Percentiles rank a stretch among this genome's conserved stretches.
Evolutionary conservation across 2,329 filamentous ascomycete species (phyloP).

Genomic region (Diaporthe humulicola): DNA sequence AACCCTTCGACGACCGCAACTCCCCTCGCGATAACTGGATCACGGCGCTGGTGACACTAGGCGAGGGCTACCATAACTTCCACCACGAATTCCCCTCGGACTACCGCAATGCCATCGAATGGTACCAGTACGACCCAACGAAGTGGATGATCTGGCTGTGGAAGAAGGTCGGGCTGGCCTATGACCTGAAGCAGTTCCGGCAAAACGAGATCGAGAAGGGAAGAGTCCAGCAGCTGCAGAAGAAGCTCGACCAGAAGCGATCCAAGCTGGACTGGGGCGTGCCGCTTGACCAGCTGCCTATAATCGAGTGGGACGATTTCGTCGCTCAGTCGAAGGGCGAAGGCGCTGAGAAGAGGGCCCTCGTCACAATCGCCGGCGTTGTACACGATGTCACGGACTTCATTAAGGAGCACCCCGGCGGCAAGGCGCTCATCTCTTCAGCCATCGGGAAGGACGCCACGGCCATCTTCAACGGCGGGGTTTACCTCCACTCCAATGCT

Average conservation of each 20-base stretch:
- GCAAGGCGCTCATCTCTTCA: conserved; percentile 86
- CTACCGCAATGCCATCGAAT: conserved; percentile 92
- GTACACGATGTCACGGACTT: conserved; percentile 88
- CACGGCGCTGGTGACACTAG: conserved; percentile 86
- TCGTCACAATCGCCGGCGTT: conserved; percentile 84
- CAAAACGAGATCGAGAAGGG: conserved; percentile 94
- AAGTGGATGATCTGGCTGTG: conserved; percentile 90
- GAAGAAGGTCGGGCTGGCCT: conserved; percentile 88
- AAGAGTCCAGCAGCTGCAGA: conserved; percentile 87
- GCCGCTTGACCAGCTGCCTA: conserved; percentile 86
- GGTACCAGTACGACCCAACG: conserved; percentile 92
- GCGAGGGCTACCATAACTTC: conserved; percentile 93
- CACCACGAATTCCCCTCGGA: conserved; percentile 95
- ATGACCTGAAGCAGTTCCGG: conserved; percentile 91
- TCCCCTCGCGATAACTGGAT: conserved; percentile 89
- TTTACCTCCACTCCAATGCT: conserved; percentile 91
- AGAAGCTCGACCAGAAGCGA: conserved; percentile 93
- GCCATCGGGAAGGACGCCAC: conserved; percentile 90
- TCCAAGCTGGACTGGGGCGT: conserved; percentile 87
- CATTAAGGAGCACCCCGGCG: conserved; percentile 89
- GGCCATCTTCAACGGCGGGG: conserved; percentile 91
- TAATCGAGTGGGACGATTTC: conserved; percentile 89
- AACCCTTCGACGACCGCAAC: conserved; percentile 94
- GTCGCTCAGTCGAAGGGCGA: conserved; percentile 76
- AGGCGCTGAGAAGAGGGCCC: conserved; percentile 64